These are phyloP conservation scores for Dianthus caryophyllus DNA, from an alignment of 148 eudicot species.

Conservation along the genomic window DNA sequence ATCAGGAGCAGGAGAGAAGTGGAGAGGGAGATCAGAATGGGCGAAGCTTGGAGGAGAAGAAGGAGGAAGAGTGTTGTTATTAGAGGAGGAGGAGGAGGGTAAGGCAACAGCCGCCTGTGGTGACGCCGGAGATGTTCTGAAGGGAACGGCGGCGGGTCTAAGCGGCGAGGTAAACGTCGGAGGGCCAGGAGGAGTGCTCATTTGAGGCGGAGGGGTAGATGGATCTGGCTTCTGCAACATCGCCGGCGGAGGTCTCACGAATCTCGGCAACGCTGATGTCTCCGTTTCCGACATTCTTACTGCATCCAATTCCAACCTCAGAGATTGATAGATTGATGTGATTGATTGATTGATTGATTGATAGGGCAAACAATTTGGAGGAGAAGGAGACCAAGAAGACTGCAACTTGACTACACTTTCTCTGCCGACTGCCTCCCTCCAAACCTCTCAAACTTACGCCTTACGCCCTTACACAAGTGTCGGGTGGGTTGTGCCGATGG, in stretches of 20 bases:
- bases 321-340: too few relatives aligned
- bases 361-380: too few relatives aligned
- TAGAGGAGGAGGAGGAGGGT: background rate
- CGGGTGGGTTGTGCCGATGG: too few relatives aligned
- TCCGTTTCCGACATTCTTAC: slow-evolving; percentile 6
- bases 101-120: slow-evolving; percentile 61
- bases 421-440: too few relatives aligned
- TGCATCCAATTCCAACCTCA: background rate
- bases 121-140: slow-evolving; percentile 81
- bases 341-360: too few relatives aligned
- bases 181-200: slow-evolving; percentile 94
- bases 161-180: slow-evolving; percentile 84
- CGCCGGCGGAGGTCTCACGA: slow-evolving; percentile 5
- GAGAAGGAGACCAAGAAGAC: too few relatives aligned
- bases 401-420: too few relatives aligned
- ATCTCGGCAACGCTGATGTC: background rate
- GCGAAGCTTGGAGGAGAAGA: background rate
- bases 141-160: slow-evolving; percentile 87
- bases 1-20: background rate
- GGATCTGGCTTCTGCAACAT: slow-evolving; percentile 11
- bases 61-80: background rate
- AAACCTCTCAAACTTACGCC: too few relatives aligned
- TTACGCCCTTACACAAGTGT: too few relatives aligned
- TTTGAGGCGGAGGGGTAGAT: slow-evolving; percentile 44
- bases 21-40: background rate